Evolutionary conservation across 106 monocot species (phyloP).

Genomic region (Acorus calamus): DNA sequence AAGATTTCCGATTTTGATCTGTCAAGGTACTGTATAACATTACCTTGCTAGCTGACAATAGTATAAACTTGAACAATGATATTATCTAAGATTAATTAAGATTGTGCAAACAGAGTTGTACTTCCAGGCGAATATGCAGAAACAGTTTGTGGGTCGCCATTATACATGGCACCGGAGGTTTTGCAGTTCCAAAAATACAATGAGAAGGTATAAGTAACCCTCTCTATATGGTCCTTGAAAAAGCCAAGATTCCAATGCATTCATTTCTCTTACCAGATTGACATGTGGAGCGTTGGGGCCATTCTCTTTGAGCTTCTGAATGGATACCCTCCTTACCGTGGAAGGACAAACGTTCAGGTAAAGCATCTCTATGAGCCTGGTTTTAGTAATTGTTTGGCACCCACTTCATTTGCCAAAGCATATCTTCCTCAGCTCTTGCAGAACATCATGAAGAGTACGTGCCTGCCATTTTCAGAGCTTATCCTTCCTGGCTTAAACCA

Average conservation of each 20-base stretch:
- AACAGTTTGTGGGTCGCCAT: conserved; percentile 41
- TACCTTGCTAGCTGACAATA: not conserved
- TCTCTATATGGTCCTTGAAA: not conserved
- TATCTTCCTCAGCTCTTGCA: conserved; percentile 25
- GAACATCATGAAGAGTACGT: conserved; percentile 23
- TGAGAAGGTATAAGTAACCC: conserved; percentile 24
- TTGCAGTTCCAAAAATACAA: conserved; percentile 58
- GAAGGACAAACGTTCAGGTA: conserved; percentile 60
- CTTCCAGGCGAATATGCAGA: conserved; percentile 40
- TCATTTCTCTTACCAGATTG: conserved; percentile 15
- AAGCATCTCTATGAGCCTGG: not conserved
- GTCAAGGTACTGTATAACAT: conserved; percentile 25
- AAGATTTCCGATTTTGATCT: conserved; percentile 71
- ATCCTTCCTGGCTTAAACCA: conserved; percentile 26
- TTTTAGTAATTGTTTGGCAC: not conserved
- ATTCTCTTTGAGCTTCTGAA: conserved; percentile 63
- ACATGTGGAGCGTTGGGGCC: conserved; percentile 65
- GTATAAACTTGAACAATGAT: too few relatives aligned
- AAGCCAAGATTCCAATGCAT: not conserved
- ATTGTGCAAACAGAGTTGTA: conserved; percentile 29
- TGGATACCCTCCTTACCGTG: conserved; percentile 45
- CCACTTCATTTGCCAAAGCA: too few relatives aligned
- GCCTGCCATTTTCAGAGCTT: conserved; percentile 44
- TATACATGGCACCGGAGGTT: conserved; percentile 70
- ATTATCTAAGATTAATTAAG: not conserved